Evolutionary conservation across 2,329 filamentous ascomycete species (phyloP), one percentile per base, ranked within the genome.

Genomic region (Colletotrichum sp.): DNA sequence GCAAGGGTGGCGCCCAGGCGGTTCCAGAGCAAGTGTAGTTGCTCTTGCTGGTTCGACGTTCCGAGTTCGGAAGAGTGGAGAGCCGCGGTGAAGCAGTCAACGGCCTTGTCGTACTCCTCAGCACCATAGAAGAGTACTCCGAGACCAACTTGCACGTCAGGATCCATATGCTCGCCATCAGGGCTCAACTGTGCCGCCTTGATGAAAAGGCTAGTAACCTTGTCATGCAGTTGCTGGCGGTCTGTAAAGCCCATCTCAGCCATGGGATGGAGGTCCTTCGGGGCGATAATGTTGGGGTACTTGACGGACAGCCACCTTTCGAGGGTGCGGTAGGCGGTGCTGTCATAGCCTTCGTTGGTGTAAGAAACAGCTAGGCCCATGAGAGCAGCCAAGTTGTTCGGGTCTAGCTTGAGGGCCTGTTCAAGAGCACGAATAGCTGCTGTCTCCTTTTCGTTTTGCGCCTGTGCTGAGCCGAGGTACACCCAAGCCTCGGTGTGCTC

Each of bases 311-410:
- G 90, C 97, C 97, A 99, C 78, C 96, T 94, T 87, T 99, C 97
- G 16, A 99, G 90, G 12, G 96, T 99, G 71, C 96, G 93, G 88
- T 99, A 99, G 64, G 97, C 96, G 24, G 96, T 98, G 82, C 94
- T 96, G 85, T 99, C 97, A 86, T 99, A 99, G 77, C 96, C 97
- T 87, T 99, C 97, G 86, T 99, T 99, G 64, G 97, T 99, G 85
- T 99, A 99, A 7, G 95, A 98, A 24, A 99, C 96, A 16, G 96
- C 96, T 68, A 99, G 88, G 2, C 95, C 96, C 96, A 99, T 99
- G 61, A 99, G 90, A 1, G 96, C 96, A 75, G 95, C 92, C 24
- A 98, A 90, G 82, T 98, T 98, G 81, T 92, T 93, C 1, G 96
- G 93, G 80, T 99, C 96, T 32, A 97, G 89, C 84, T 96, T 96